Evolutionary conservation across 805 yeast species (phyloP), one percentile per base, ranked within the genome.

Genomic region (Candida easanensis): DNA sequence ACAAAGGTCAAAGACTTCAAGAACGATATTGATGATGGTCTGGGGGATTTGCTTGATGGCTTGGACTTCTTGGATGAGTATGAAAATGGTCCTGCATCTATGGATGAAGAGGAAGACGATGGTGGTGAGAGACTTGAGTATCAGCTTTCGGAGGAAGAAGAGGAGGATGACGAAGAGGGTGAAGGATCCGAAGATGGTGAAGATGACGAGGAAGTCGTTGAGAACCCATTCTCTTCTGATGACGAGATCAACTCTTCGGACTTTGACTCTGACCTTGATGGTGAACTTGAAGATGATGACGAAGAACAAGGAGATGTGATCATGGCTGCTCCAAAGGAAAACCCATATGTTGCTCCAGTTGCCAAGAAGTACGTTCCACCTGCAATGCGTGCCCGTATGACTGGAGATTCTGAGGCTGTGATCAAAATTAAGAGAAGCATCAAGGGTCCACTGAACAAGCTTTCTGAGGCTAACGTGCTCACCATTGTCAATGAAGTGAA

Each of bases 21-120:
- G 4, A 81, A 57, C 1, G 81, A 74, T 30, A 88, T 80, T 13
- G 85, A 84, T 56, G 96, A 88, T 62, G 76, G 82, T 2, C 69
- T 89, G 37, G 96, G 86, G 36, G 95, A 89, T n/a, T 60, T 89
- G 18, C 66, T 89, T 4, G 96, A 87, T 41, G 96, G 90, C 21
- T 52, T 70, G 33, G 73, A 68, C 46, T 70, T 59, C 52, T 57
- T 69, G 44, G 73, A 68, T 38, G 56, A 62, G 33, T 63, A 57
- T 48, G 73, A 63, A 25, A 53, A 41, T n/a, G 36, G 36, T 13
- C 3, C 26, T n/a, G 4, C 27, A 4, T 25, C 38, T 17, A 57
- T 55, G 3, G 66, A 60, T 15, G 64, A 52, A 2, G 53, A 53
- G 4, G 63, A 54, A 3, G 56, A 51, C 11, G 56, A 9, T 26